phyloP scores from a whole-genome alignment of 2,329 filamentous ascomycete species.

The Penicillium crustosum region DNA sequence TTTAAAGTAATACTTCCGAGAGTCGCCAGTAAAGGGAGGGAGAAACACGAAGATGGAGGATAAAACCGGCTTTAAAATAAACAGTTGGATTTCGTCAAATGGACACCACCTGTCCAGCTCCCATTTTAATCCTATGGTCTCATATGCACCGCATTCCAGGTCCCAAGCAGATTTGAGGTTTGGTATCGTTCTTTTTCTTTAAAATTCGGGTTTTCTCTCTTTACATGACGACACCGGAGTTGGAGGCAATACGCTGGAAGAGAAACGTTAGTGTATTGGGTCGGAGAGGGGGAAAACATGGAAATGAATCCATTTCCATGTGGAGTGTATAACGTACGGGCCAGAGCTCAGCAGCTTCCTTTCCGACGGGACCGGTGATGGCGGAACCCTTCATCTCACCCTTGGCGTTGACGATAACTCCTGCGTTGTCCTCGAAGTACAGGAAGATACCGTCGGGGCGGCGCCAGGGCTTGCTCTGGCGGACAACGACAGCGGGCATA shows the following conservation, averaged over 20 bases:
- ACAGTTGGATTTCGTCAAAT: slow-evolving; percentile 29
- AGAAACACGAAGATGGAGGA: slow-evolving; percentile 25
- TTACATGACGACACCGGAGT: slow-evolving; percentile 99
- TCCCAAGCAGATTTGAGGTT: slow-evolving; percentile 28
- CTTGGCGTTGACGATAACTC: slow-evolving; percentile 99
- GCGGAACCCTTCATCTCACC: slow-evolving; percentile 99
- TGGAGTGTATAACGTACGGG: slow-evolving; percentile 64
- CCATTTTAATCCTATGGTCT: slow-evolving; percentile 26
- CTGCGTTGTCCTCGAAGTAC: slow-evolving; percentile 99
- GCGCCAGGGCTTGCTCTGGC: slow-evolving; percentile 99
- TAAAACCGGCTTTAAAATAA: slow-evolving; percentile 28
- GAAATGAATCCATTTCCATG: not conserved
- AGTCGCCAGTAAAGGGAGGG: slow-evolving; percentile 23
- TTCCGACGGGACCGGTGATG: slow-evolving; percentile 98
- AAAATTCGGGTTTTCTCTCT: slow-evolving; percentile 36
- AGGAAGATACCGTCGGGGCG: slow-evolving; percentile 97
- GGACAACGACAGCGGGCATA: slow-evolving; percentile 98
- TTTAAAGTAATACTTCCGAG: slow-evolving; percentile 26
- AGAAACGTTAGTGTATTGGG: slow-evolving; percentile 26
- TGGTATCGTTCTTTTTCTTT: slow-evolving; percentile 33
- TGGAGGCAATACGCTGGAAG: slow-evolving; percentile 91
- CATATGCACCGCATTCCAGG: slow-evolving; percentile 30
- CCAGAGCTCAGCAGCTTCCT: slow-evolving; percentile 99
- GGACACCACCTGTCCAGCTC: slow-evolving; percentile 21
- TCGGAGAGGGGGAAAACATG: not conserved